Evolutionary conservation across 2,329 filamentous ascomycete species (phyloP).

Genomic region (Rhinocladiella similis): DNA sequence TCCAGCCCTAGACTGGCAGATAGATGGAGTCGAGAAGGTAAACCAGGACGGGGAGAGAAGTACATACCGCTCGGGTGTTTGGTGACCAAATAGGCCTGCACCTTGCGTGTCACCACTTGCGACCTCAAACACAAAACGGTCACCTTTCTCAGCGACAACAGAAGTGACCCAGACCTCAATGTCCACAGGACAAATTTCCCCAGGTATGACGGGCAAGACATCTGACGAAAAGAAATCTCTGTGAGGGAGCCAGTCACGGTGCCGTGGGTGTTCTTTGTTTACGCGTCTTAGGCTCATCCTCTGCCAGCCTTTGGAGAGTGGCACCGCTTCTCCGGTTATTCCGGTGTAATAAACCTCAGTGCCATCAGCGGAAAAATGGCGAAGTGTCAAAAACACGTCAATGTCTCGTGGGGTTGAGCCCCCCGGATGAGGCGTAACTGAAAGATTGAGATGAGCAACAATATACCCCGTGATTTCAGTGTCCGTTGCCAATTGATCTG

Average conservation of each 20-base stretch:
- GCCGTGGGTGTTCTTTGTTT: constrained; percentile 44
- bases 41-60: too few species aligned
- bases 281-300: constrained; percentile 52
- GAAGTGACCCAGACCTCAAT: constrained; percentile 44
- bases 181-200: constrained; percentile 53
- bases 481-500: constrained; percentile 57
- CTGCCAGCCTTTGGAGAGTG: constrained; percentile 56
- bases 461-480: constrained; percentile 71
- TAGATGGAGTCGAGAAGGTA: too few species aligned
- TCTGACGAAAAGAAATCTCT: constrained; percentile 53
- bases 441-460: constrained; percentile 64
- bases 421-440: constrained; percentile 45
- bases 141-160: constrained; percentile 37
- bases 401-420: constrained; percentile 49
- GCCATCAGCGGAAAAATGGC: constrained; percentile 49
- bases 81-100: constrained; percentile 17
- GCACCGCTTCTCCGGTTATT: constrained; percentile 56
- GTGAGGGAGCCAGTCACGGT: constrained; percentile 49
- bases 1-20: too few species aligned
- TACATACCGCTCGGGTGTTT: too few species aligned
- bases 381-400: constrained; percentile 57
- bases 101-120: constrained; percentile 53
- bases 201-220: constrained; percentile 47
- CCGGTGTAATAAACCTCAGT: constrained; percentile 58
- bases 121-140: constrained; percentile 33